Percentiles rank a stretch among this genome's conserved stretches.
Conservation (phyloP, 371 early-diverging fungal species). For the Lichtheimia ramosa region DNA sequence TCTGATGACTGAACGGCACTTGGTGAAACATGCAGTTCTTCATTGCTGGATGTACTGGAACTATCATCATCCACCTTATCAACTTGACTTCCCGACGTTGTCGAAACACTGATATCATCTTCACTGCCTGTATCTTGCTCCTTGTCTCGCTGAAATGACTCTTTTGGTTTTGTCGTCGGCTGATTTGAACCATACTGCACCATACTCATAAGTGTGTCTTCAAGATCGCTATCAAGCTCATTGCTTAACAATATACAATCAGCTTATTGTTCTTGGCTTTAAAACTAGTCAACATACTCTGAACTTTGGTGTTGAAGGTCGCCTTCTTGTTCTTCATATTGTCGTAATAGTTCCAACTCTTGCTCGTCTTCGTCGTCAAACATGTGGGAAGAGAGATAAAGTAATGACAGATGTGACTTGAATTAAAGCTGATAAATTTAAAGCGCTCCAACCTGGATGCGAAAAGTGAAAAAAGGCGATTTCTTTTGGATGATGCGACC, state of each 20-base stretch:
- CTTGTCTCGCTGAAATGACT: not conserved
- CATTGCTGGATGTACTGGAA: not conserved
- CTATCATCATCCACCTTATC: not conserved
- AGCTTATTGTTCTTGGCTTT: not conserved
- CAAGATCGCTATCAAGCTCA: conserved; percentile 9
- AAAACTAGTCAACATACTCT: not conserved
- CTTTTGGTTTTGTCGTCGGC: not conserved
- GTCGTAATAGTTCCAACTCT: conserved; percentile 8
- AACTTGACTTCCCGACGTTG: not conserved
- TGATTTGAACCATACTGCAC: conserved; percentile 1
- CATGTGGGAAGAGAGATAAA: conserved; percentile 1
- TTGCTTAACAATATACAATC: not conserved
- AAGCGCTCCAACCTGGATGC: too few species aligned
- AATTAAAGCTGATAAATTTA: too few species aligned
- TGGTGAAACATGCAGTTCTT: not conserved
- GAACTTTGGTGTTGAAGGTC: not conserved
- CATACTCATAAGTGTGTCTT: conserved; percentile 6
- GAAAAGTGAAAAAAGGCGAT: too few species aligned
- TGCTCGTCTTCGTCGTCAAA: conserved; percentile 10
- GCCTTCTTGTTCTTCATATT: conserved; percentile 5
- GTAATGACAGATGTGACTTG: too few species aligned
- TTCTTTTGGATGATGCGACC: too few species aligned
- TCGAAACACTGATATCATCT: not conserved
- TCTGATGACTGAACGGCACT: not conserved
- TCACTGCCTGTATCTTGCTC: not conserved